Evolutionary conservation across 441 rosid species (phyloP), one percentile per base, ranked within the genome.

Genomic region (Monsonia emarginata): DNA sequence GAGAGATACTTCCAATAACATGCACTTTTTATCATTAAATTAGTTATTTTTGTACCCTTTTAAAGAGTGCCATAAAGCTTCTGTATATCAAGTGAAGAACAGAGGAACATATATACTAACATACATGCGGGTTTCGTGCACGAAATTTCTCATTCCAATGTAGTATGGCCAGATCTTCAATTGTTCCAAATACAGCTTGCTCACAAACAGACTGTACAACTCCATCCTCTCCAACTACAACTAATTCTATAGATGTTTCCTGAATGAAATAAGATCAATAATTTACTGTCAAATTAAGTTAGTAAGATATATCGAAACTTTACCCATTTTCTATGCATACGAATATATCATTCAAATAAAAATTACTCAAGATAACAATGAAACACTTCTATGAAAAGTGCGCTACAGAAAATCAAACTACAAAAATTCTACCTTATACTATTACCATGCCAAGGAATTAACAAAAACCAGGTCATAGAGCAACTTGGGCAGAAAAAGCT

Each of bases 241-340:
- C 96, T 81, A 95, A 76, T 74, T 95, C 99, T 71, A 95, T 81
- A 40, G 96, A 95, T n/a, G 93, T 88, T 80, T 91, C 99, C 97
- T 91, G 82, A 80, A 69, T 58, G 28, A 36, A 73, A 72, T 34
- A 56, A 48, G n/a, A 75, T 64, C 66, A 65, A 22, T 72, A 61
- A 65, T 75, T 66, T 27, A 46, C 27, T 24, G 36, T 69, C 31
- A 56, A 18, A 54, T 21, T 56, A 26, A 56, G 61, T 56, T 56
- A 0, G 61, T 56, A 9, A 11, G 16, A 56, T 56, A 56, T 24
- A 24, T 11, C 11, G 30, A 56, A 13, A 36, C n/a, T 8, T 36
- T 14, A 36, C 42, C 42, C 13, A 36, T 10, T 36, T 3, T 36
- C 42, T 4, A 36, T 36, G 42, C 42, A 36, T 36, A 14, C 13